Evolutionary conservation across 805 yeast species (phyloP).

Genomic region (Nadsonia fulvescens): DNA sequence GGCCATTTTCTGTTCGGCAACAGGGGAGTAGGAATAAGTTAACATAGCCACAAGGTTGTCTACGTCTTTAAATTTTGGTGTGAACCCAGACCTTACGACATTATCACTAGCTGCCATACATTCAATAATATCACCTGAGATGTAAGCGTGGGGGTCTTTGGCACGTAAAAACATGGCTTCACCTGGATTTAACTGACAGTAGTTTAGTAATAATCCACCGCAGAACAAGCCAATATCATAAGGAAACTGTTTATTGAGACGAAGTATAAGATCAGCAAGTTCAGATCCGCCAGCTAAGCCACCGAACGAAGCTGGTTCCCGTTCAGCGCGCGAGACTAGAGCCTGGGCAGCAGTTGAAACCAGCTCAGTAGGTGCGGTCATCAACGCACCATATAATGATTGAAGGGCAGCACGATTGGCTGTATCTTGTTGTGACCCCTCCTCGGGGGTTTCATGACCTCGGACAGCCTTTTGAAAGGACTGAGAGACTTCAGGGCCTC

Average conservation of each 20-base stretch:
- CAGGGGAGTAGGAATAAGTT: constrained; percentile 76
- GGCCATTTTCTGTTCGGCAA: constrained; percentile 83
- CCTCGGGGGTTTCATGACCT: constrained; percentile 19
- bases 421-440: constrained; percentile 35
- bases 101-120: constrained; percentile 99
- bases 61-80: constrained; percentile 98
- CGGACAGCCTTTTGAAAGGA: constrained; percentile 7
- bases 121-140: constrained; percentile 92
- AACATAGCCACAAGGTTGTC: constrained; percentile 75
- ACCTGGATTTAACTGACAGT: constrained; percentile 64
- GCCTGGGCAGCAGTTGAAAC: constrained; percentile 40
- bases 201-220: constrained; percentile 85
- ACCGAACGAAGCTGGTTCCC: constrained; percentile 40
- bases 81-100: constrained; percentile 96
- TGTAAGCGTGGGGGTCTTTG: constrained; percentile 95
- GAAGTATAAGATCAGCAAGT: constrained; percentile 54
- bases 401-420: constrained; percentile 51
- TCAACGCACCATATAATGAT: constrained; percentile 59
- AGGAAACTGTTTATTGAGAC: constrained; percentile 79
- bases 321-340: constrained; percentile 46
- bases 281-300: constrained; percentile 22
- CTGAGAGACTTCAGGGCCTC: constrained; percentile 21
- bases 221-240: constrained; percentile 89
- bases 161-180: constrained; percentile 96
- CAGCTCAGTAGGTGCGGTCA: constrained; percentile 56